Conservation (phyloP, 2,329 filamentous ascomycete species). For the Westerdykella aurantiaca region DNA sequence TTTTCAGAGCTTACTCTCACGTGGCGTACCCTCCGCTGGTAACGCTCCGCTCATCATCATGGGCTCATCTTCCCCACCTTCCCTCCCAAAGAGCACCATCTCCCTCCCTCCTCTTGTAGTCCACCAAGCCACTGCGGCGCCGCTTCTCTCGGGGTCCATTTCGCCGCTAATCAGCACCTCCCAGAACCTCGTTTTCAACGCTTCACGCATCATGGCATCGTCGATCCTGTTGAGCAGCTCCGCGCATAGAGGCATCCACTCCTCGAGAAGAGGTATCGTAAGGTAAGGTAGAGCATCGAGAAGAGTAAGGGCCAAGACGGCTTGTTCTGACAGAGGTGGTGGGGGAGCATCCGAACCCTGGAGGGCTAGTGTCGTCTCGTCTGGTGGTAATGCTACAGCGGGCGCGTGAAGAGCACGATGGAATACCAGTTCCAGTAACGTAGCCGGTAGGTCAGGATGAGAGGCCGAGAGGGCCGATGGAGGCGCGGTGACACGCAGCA, state of each 20-base stretch:
- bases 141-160: constrained; percentile 80
- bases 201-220: constrained; percentile 56
- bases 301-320: constrained; percentile 67
- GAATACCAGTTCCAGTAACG: constrained; percentile 70
- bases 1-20: constrained; percentile 46
- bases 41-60: constrained; percentile 54
- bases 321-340: constrained; percentile 65
- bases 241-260: constrained; percentile 72
- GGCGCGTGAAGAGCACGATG: constrained; percentile 56
- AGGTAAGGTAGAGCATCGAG: constrained; percentile 74
- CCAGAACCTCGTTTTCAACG: constrained; percentile 68
- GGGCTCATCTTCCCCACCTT: constrained; percentile 41
- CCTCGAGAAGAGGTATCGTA: constrained; percentile 62
- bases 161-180: constrained; percentile 73
- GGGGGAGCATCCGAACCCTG: constrained; percentile 29
- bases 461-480: constrained; percentile 67
- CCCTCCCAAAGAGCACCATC: constrained; percentile 51
- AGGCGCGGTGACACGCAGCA: constrained; percentile 75
- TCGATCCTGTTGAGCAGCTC: constrained; percentile 60
- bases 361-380: constrained; percentile 37
- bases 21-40: constrained; percentile 19
- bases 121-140: constrained; percentile 83
- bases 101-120: constrained; percentile 58
- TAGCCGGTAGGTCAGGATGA: constrained; percentile 73
- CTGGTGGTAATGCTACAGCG: constrained; percentile 38